Percentiles rank a stretch among this genome's conserved stretches.
These are phyloP conservation scores for Rosa persica DNA, from an alignment of 306 rosid species.

Conservation along the genomic window DNA sequence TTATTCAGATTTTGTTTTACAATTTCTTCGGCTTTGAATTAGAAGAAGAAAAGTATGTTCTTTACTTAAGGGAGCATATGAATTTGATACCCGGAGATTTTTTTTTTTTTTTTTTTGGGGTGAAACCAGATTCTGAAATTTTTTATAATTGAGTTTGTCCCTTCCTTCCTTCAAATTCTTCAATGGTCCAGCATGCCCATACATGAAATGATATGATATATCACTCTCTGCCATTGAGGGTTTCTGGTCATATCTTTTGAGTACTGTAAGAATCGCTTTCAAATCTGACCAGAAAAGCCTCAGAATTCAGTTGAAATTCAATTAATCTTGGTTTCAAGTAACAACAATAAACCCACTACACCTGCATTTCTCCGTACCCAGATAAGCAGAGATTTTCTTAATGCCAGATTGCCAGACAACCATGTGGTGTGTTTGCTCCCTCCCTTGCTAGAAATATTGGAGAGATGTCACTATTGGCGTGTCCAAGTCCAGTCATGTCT, in stretches of 20 bases:
- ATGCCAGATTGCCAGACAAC: not conserved
- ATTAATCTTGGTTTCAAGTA: not conserved
- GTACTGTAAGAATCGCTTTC: slow-evolving; percentile 1
- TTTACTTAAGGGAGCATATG: not conserved
- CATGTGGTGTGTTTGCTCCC: not conserved
- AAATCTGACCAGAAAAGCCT: not conserved
- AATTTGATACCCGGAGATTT: not conserved
- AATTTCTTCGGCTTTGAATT: not conserved
- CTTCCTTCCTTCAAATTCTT: slow-evolving; percentile 25
- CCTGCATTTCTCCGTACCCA: not conserved
- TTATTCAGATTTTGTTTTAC: not conserved
- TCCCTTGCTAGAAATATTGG: too few species aligned
- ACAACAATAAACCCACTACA: not conserved
- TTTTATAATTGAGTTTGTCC: not conserved
- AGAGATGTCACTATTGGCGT: not conserved
- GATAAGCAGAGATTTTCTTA: not conserved
- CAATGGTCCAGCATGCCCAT: slow-evolving; percentile 9
- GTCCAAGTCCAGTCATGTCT: not conserved
- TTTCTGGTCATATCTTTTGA: slow-evolving; percentile 19
- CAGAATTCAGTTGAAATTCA: not conserved
- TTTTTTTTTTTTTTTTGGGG: not conserved
- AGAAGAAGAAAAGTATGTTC: not conserved
- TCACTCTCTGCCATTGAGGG: not conserved
- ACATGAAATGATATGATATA: not conserved
- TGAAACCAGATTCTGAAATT: not conserved